Percentiles rank a stretch among this genome's conserved stretches.
phyloP scores from a whole-genome alignment of 2,329 filamentous ascomycete species.

The Colletotrichum lentis region DNA sequence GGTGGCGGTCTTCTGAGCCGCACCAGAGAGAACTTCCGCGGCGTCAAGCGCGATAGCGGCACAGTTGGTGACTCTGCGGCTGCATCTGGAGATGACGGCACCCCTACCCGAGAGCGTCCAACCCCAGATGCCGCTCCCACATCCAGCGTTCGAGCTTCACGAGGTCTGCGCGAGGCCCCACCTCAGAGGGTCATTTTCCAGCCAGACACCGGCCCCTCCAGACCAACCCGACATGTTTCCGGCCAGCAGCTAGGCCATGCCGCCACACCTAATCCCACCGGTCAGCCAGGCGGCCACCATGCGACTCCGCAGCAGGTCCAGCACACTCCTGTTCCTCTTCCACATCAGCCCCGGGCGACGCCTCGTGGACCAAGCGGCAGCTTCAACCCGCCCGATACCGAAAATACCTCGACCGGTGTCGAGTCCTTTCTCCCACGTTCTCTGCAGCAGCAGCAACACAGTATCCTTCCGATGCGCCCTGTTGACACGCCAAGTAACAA shows the following conservation, averaged over 20 bases:
- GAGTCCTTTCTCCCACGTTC: slow-evolving; percentile 52
- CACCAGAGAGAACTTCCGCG: slow-evolving; percentile 77
- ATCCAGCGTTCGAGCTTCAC: slow-evolving; percentile 62
- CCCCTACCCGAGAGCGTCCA: slow-evolving; percentile 62
- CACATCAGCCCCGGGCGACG: slow-evolving; percentile 42
- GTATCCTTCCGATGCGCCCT: slow-evolving; percentile 71
- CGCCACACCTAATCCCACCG: slow-evolving; percentile 41
- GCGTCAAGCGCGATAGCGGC: slow-evolving; percentile 54
- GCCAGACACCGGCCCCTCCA: slow-evolving; percentile 73
- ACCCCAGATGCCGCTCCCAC: slow-evolving; percentile 61
- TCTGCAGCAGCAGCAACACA: slow-evolving; percentile 64
- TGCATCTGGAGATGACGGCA: slow-evolving; percentile 49
- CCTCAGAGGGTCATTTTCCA: slow-evolving; percentile 86
- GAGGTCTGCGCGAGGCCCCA: slow-evolving; percentile 81
- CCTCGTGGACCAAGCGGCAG: slow-evolving; percentile 55
- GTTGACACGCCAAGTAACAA: slow-evolving; percentile 80
- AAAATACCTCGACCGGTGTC: slow-evolving; percentile 67
- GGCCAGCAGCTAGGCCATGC: slow-evolving; percentile 39
- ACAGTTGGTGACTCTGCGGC: slow-evolving; percentile 32
- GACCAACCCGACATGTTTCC: slow-evolving; percentile 68
- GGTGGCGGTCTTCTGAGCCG: slow-evolving; percentile 81
- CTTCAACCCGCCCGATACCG: slow-evolving; percentile 63
- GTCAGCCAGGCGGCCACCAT: slow-evolving; percentile 40
- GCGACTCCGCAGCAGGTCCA: slow-evolving; percentile 42
- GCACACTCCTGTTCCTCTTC: slow-evolving; percentile 43